A percentile compares a stretch with the other conserved stretches of the same genome.
Conservation (phyloP, 1,284 basidiomycete species). For the Cutaneotrichosporon sp. region DNA sequence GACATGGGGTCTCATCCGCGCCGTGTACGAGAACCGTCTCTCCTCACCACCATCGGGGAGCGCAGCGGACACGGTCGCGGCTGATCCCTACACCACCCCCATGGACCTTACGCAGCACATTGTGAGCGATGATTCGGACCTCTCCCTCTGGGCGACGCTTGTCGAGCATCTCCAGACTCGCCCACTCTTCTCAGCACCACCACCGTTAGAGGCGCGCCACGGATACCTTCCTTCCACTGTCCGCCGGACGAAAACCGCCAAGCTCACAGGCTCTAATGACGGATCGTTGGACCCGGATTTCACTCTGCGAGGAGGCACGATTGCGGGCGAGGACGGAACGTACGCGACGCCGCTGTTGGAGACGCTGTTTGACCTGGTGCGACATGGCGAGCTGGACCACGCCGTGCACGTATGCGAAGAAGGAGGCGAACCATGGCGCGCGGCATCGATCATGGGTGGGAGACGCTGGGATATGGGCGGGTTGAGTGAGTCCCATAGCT, state of each 20-base stretch:
- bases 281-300: slow-evolving; percentile 50
- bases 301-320: slow-evolving; percentile 48
- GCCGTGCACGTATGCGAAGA: slow-evolving; percentile 79
- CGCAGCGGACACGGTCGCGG: background rate
- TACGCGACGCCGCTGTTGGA: slow-evolving; percentile 47
- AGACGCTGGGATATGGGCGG: slow-evolving; percentile 47
- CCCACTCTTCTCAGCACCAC: slow-evolving; percentile 37
- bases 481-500: slow-evolving; percentile 34
- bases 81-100: slow-evolving; percentile 44
- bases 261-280: slow-evolving; percentile 18
- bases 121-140: slow-evolving; percentile 44
- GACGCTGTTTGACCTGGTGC: slow-evolving; percentile 46
- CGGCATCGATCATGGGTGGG: slow-evolving; percentile 53
- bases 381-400: slow-evolving; percentile 69
- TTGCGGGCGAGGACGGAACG: slow-evolving; percentile 49
- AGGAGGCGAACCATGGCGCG: slow-evolving; percentile 84
- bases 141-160: slow-evolving; percentile 43
- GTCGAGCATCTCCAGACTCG: slow-evolving; percentile 48
- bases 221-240: slow-evolving; percentile 50
- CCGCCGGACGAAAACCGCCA: slow-evolving; percentile 35
- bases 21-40: slow-evolving; percentile 35
- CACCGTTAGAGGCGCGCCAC: slow-evolving; percentile 45
- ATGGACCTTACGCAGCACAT: slow-evolving; percentile 46
- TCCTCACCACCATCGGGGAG: background rate
- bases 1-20: slow-evolving; percentile 47